Conservation (phyloP, 495 filamentous ascomycete species). For the Tuber aestivum region DNA sequence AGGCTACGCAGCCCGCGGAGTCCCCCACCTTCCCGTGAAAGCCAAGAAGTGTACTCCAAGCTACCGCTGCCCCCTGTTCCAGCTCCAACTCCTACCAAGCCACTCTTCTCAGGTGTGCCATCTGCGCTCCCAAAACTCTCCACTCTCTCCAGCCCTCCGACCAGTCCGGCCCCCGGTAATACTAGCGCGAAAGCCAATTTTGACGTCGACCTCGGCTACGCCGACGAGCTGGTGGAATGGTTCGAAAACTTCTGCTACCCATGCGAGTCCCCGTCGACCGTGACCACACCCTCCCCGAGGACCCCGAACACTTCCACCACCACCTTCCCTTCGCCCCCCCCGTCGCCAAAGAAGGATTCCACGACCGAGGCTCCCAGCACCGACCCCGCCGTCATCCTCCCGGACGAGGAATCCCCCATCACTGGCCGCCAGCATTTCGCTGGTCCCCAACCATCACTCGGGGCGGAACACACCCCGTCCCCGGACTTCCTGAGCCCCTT, state of each 20-base stretch:
- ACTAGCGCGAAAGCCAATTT: neutral
- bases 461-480: neutral
- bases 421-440: neutral
- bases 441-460: neutral
- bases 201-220: slow-evolving; percentile 21
- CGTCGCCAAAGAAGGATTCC: neutral
- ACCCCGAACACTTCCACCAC: neutral
- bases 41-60: slow-evolving; percentile 21
- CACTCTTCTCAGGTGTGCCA: neutral
- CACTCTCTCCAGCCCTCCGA: neutral
- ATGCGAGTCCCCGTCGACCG: neutral
- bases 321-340: neutral
- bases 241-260: slow-evolving; percentile 28
- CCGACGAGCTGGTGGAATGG: slow-evolving; percentile 26
- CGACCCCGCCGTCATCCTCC: neutral
- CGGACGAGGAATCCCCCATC: neutral
- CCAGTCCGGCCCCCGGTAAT: neutral
- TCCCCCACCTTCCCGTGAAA: slow-evolving; percentile 5
- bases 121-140: neutral
- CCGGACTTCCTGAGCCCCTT: neutral
- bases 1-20: neutral
- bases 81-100: neutral
- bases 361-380: neutral
- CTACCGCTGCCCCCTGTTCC: slow-evolving; percentile 28
- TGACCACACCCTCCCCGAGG: neutral